These are phyloP conservation scores for Marchantia polymorpha DNA, from an alignment of 225 moss, liverwort and hornwort species.

Conservation along the genomic window DNA sequence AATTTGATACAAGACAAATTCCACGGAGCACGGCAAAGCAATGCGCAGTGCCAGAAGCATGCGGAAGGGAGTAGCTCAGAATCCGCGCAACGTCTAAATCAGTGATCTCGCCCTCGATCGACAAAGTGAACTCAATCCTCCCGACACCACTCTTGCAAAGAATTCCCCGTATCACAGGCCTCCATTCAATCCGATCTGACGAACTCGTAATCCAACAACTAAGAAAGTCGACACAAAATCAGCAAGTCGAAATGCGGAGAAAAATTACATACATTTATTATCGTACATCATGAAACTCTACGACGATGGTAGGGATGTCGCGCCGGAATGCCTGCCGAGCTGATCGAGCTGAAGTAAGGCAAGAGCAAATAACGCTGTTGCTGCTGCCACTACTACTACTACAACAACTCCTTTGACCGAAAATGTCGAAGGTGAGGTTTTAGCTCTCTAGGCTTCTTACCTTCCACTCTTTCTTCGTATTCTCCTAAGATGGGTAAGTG, in stretches of 20 bases:
- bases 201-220: not conserved
- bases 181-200: not conserved
- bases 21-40: not conserved
- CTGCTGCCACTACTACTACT: not conserved
- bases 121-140: not conserved
- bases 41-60: not conserved
- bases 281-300: slow-evolving; percentile 15
- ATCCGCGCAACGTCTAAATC: not conserved
- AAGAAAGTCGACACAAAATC: not conserved
- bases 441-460: not conserved
- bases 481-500: not conserved
- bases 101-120: not conserved
- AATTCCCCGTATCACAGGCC: too few relatives aligned
- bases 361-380: not conserved
- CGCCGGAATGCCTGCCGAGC: not conserved
- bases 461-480: not conserved
- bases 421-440: not conserved
- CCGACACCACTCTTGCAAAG: not conserved
- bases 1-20: not conserved
- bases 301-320: not conserved
- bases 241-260: not conserved
- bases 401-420: not conserved
- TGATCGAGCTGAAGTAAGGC: slow-evolving; percentile 1
- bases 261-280: too few relatives aligned
- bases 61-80: not conserved